Conservation (phyloP, 352 stramenopile species). For the Thalassiosira allenii region DNA sequence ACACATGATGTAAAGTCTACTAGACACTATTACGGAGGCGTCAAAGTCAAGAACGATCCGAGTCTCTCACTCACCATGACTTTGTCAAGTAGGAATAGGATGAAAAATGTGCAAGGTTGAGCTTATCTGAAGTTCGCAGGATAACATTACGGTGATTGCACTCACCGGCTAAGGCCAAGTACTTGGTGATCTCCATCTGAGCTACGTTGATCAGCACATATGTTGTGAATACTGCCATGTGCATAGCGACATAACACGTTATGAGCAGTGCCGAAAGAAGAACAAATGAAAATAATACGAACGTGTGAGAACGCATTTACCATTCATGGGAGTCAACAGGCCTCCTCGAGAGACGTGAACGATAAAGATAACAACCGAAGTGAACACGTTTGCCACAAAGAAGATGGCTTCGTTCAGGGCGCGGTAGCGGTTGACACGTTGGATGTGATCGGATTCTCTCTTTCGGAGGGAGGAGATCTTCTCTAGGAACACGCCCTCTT, state of each 20-base stretch:
- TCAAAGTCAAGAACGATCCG: no score
- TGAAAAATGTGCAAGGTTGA: no score
- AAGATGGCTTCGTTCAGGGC: slow-evolving; percentile 70
- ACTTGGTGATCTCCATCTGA: slow-evolving; percentile 61
- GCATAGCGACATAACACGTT: no score
- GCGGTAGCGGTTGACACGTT: slow-evolving; percentile 62
- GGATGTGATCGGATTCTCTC: slow-evolving; percentile 57
- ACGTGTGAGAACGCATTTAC: no score
- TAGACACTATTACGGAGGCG: no score
- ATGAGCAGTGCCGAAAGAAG: no score
- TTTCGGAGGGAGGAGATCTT: slow-evolving; percentile 55
- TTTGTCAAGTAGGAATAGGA: no score
- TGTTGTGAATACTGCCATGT: slow-evolving; percentile 32
- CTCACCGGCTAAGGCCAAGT: slow-evolving; percentile 63
- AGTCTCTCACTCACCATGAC: no score
- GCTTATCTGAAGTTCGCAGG: no score
- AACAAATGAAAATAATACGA: no score
- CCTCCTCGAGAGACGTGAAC: slow-evolving; percentile 55
- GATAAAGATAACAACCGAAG: slow-evolving; percentile 68
- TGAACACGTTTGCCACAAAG: slow-evolving; percentile 66
- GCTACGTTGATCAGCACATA: slow-evolving; percentile 67
- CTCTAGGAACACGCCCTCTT: slow-evolving; percentile 66
- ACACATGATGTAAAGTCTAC: no score
- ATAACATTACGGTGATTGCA: no score
- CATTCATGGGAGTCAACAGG: slow-evolving; percentile 54